Base-by-base conservation (phyloP, 805 yeast species). In the Starmerella asiatica region DNA sequence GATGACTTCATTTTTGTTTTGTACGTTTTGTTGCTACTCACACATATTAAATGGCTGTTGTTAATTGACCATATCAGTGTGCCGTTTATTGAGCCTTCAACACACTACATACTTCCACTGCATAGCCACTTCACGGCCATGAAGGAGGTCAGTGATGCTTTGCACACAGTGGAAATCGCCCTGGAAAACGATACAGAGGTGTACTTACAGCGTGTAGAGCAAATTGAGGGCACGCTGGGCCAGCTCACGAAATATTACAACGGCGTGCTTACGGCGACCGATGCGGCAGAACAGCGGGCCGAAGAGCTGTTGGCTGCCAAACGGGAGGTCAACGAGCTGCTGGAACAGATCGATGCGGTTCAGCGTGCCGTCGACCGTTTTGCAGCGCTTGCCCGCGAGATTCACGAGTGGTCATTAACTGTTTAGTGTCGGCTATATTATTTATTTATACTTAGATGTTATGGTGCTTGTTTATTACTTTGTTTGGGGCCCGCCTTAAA, bases 321-420 rank as follows among this genome's bases (percentile, higher is more conserved):
- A 24, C 18, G 12, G 3, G 39, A 31, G 17, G 18, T 37, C 16
- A n/a, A 11, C 26, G 19, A 27, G 24, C 33, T 38, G 39, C 21
- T 38, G 14, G 34, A 28, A 26, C 18, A 39, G 21, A 36, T 56
- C 16, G 52, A 50, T 21, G 41, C 37, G 8, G 45, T 55, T 7
- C 49, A 40, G 6, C 39, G 27, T 1, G 43, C 45, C 11, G 47
- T 56, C 20, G 45, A 39, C 14, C 33, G 62, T 29, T 54, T 75
- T 24, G 73, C 69, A 35, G 55, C 51, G 2, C 46, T 79, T 3
- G 66, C 70, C 9, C 57, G 59, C 19, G 85, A 80, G 46, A 50
- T 80, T 27, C 81, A 77, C 41, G 70, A 67, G 43, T 76, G 79
- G 72, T 65, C 76, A n/a, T n/a, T n/a, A n/a, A n/a, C n/a, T n/a